Conservation (phyloP, 1,139 yeast species). For the Debaryomyces sp. region DNA sequence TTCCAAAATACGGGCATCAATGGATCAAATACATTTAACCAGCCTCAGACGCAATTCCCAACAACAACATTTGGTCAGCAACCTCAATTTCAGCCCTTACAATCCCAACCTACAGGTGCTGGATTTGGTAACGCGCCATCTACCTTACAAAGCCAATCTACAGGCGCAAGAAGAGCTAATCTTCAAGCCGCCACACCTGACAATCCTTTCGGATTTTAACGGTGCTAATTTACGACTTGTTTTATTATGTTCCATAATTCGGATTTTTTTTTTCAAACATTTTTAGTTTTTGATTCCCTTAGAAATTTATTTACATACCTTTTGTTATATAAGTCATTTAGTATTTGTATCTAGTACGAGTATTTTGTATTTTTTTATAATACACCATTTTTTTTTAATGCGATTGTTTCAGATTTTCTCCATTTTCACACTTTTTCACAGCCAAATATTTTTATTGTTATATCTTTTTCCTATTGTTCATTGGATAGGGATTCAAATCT, state of each 20-base stretch:
- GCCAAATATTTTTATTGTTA: constrained; percentile 5
- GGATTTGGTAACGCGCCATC: constrained; percentile 58
- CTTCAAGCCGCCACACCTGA: constrained; percentile 87
- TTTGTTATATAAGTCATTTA: background rate
- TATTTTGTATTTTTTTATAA: background rate
- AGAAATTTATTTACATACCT: constrained; percentile 1
- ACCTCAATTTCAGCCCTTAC: constrained; percentile 49
- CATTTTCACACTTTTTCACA: constrained; percentile 6
- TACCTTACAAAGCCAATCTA: constrained; percentile 50
- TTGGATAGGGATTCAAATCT: background rate
- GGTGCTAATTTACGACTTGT: background rate
- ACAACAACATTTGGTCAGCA: constrained; percentile 33
- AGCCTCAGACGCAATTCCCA: constrained; percentile 26
- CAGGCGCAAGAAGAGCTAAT: constrained; percentile 74
- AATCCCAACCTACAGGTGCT: constrained; percentile 67
- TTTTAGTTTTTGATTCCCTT: constrained; percentile 1
- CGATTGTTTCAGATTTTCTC: constrained; percentile 4
- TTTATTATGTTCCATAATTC: background rate
- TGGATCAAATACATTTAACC: constrained; percentile 13
- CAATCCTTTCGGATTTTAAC: constrained; percentile 89
- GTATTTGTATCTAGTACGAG: background rate
- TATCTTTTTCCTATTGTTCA: background rate
- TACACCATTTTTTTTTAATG: background rate
- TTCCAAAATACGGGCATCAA: constrained; percentile 62
- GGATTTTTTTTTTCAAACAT: background rate